Percentiles rank a stretch among this genome's conserved stretches.
Conservation (phyloP, 495 filamentous ascomycete species). For the Glarea lozoyensis region DNA sequence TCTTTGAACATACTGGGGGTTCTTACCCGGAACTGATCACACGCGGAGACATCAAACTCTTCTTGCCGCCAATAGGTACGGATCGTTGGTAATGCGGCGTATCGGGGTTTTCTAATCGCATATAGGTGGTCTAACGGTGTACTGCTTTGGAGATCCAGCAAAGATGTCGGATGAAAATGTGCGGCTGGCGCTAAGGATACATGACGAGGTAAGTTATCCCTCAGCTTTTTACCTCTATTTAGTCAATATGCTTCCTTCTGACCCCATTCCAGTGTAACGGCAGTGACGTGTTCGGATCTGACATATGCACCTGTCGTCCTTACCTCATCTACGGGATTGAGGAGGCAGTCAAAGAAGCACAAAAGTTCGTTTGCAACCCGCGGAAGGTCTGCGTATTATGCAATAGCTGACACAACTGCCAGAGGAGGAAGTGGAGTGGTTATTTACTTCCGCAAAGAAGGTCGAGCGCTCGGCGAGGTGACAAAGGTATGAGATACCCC, state of each 20-base stretch:
- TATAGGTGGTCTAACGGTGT: slow-evolving; percentile 83
- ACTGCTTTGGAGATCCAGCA: slow-evolving; percentile 91
- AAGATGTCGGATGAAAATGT: slow-evolving; percentile 86
- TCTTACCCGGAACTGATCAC: slow-evolving; percentile 91
- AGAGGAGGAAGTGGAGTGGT: slow-evolving; percentile 88
- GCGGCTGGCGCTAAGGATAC: slow-evolving; percentile 78
- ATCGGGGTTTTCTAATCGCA: slow-evolving; percentile 17
- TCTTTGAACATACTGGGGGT: slow-evolving; percentile 94
- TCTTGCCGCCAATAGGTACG: slow-evolving; percentile 80
- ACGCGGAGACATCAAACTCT: slow-evolving; percentile 86
- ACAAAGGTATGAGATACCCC: slow-evolving; percentile 56
- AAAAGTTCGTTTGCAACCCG: slow-evolving; percentile 26
- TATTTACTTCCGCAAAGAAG: slow-evolving; percentile 99
- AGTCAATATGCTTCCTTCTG: slow-evolving; percentile 7
- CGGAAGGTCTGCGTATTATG: not conserved
- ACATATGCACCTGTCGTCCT: slow-evolving; percentile 92
- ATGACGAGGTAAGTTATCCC: slow-evolving; percentile 61
- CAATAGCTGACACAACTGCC: slow-evolving; percentile 1
- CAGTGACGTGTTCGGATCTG: slow-evolving; percentile 95
- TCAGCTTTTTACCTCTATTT: slow-evolving; percentile 1
- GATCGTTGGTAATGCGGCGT: not conserved
- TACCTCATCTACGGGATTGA: slow-evolving; percentile 96
- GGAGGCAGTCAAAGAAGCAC: slow-evolving; percentile 93
- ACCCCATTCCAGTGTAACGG: slow-evolving; percentile 63
- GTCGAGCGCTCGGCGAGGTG: slow-evolving; percentile 90